Percentiles rank a stretch among this genome's conserved stretches.
These are phyloP conservation scores for Akanthomyces muscarius DNA, from an alignment of 2,329 filamentous ascomycete genomes.

Conservation along the genomic window DNA sequence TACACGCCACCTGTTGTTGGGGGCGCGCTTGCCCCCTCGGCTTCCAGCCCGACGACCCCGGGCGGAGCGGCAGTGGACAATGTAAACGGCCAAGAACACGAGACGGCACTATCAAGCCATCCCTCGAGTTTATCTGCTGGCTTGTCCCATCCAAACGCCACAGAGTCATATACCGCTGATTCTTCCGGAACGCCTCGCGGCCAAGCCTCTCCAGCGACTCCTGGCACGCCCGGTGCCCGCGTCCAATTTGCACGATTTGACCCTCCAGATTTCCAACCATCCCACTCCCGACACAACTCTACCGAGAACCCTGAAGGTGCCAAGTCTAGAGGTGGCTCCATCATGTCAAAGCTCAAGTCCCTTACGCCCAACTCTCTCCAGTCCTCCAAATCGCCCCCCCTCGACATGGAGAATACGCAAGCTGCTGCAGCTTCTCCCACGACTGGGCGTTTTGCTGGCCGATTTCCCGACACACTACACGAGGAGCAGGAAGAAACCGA, in stretches of 20 bases:
- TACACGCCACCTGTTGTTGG: conserved; percentile 34
- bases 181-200: background rate
- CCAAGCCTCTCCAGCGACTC: conserved; percentile 28
- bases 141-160: background rate
- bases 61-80: background rate
- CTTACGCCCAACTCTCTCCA: conserved; percentile 55
- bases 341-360: conserved; percentile 77
- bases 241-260: conserved; percentile 70
- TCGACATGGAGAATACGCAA: conserved; percentile 38
- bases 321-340: conserved; percentile 58
- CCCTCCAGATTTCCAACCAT: conserved; percentile 42
- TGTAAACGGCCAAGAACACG: background rate
- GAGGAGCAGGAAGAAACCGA: conserved; percentile 47
- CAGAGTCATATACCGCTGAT: conserved; percentile 28
- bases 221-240: conserved; percentile 37
- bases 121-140: background rate
- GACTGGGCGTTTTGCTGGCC: conserved; percentile 36
- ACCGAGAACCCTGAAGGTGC: conserved; percentile 61
- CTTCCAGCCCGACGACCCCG: background rate
- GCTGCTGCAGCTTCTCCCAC: conserved; percentile 43
- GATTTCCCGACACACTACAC: conserved; percentile 50
- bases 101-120: background rate
- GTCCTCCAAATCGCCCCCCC: conserved; percentile 37
- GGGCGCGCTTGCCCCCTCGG: conserved; percentile 28
- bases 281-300: conserved; percentile 60